Conservation (phyloP, 768 basidiomycete species). For the Kwoniella mangroviensis region DNA sequence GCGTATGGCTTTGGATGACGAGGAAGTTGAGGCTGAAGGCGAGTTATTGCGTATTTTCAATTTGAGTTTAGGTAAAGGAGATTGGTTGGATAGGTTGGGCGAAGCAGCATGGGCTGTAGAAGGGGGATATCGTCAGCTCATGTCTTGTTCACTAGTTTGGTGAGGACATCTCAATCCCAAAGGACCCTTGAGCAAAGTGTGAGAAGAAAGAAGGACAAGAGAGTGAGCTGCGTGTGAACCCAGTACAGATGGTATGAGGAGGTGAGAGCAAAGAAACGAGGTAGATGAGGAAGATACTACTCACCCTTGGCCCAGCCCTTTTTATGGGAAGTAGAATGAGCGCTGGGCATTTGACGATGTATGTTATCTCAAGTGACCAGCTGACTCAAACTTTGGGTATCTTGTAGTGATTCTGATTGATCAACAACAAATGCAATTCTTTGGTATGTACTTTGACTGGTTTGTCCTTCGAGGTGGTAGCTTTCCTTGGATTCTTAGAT, state of each 20-base stretch:
- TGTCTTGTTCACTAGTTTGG: background rate
- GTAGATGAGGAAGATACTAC: background rate
- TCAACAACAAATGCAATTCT: conserved; percentile 23
- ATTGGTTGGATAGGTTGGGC: conserved; percentile 20
- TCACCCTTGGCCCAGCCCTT: conserved; percentile 27
- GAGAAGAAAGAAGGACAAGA: background rate
- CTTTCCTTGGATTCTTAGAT: conserved; percentile 10
- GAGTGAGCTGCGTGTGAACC: background rate
- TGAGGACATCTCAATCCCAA: conserved; percentile 11
- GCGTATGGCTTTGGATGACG: conserved; percentile 6
- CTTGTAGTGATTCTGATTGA: conserved; percentile 31
- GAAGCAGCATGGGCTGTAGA: conserved; percentile 3
- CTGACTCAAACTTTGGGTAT: conserved; percentile 24
- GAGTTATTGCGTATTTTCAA: conserved; percentile 30
- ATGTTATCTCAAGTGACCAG: conserved; percentile 1
- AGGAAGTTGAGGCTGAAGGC: conserved; percentile 19
- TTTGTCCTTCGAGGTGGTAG: background rate
- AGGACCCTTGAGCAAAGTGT: conserved; percentile 13
- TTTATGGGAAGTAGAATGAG: conserved; percentile 18
- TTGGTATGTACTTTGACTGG: conserved; percentile 18
- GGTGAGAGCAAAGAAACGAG: background rate
- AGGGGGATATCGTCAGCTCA: conserved; percentile 5
- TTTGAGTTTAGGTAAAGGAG: conserved; percentile 34
- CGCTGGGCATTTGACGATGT: conserved; percentile 17
- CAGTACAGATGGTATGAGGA: too few species aligned